phyloP scores from a whole-genome alignment of 1,284 basidiomycete genomes.

The Rugosomyces carneus region DNA sequence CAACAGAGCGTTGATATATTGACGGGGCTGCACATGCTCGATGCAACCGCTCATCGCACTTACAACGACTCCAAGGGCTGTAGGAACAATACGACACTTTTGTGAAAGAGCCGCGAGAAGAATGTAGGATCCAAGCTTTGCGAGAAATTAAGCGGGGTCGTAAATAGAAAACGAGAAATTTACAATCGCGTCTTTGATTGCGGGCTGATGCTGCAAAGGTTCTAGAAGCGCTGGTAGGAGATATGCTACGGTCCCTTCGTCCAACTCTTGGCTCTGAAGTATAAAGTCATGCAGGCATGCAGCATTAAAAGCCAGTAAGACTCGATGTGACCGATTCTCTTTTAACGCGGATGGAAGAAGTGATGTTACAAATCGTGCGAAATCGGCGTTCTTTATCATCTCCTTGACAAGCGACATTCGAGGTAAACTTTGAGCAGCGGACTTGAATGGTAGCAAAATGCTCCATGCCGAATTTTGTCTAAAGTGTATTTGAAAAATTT shows the following conservation, averaged over 20 bases:
- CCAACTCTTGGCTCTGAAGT: slow-evolving; percentile 44
- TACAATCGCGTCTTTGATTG: slow-evolving; percentile 49
- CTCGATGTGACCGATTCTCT: slow-evolving; percentile 54
- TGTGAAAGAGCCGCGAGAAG: slow-evolving; percentile 63
- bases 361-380: slow-evolving; percentile 65
- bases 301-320: slow-evolving; percentile 81
- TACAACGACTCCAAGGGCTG: slow-evolving; percentile 55
- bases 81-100: slow-evolving; percentile 48
- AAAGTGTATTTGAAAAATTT: slow-evolving; percentile 8
- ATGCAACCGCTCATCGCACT: slow-evolving; percentile 49
- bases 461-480: slow-evolving; percentile 49
- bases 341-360: slow-evolving; percentile 60
- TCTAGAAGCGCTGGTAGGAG: slow-evolving; percentile 56
- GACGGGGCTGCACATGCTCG: slow-evolving; percentile 39
- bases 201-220: slow-evolving; percentile 40
- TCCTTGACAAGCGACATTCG: slow-evolving; percentile 65
- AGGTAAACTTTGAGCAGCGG: slow-evolving; percentile 66
- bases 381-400: slow-evolving; percentile 67
- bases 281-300: slow-evolving; percentile 80
- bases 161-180: slow-evolving; percentile 19
- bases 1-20: slow-evolving; percentile 52
- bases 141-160: slow-evolving; percentile 1
- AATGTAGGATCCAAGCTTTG: slow-evolving; percentile 68
- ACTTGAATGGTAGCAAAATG: slow-evolving; percentile 73
- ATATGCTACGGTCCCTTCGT: slow-evolving; percentile 58